A percentile compares a stretch with the other conserved stretches of the same genome.
These are phyloP conservation scores for Escallonia herrerae DNA, from an alignment of 129 eudicot species.

Conservation along the genomic window DNA sequence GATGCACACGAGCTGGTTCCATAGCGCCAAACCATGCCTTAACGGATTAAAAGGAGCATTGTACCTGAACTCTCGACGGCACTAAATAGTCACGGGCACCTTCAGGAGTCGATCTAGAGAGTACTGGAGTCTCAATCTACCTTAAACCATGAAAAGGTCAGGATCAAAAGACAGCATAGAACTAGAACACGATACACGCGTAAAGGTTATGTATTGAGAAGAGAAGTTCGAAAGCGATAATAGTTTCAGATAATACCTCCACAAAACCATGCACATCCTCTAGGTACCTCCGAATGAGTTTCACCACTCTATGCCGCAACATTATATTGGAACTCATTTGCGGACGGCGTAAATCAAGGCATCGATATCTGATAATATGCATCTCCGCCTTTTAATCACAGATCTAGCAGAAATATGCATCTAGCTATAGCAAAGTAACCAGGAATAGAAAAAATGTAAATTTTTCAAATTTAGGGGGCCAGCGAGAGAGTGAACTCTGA, in stretches of 20 bases:
- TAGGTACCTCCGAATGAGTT: conserved; percentile 75
- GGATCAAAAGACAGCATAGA: conserved; percentile 42
- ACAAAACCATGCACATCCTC: conserved; percentile 91
- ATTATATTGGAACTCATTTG: conserved; percentile 74
- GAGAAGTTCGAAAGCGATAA: not conserved
- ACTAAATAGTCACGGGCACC: conserved; percentile 99
- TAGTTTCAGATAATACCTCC: conserved; percentile 48
- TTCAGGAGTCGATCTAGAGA: conserved; percentile 97
- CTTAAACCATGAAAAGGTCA: conserved; percentile 67
- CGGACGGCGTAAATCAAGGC: conserved; percentile 81
- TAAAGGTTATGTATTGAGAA: conserved; percentile 6
- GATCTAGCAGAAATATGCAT: conserved; percentile 3
- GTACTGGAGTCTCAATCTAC: conserved; percentile 99
- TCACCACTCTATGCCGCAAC: conserved; percentile 82
- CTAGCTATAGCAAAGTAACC: not conserved
- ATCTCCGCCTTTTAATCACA: conserved; percentile 21
- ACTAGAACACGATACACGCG: not conserved
- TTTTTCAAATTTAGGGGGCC: too few species aligned
- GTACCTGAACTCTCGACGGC: conserved; percentile 98
- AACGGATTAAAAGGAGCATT: not conserved
- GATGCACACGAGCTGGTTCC: too few species aligned
- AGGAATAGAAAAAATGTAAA: not conserved
- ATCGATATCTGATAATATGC: conserved; percentile 61
- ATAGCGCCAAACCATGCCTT: not conserved
- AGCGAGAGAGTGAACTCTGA: too few species aligned